These are phyloP conservation scores for Zasmidium citrigriseum DNA, from an alignment of 2,329 filamentous ascomycete genomes.

Conservation along the genomic window DNA sequence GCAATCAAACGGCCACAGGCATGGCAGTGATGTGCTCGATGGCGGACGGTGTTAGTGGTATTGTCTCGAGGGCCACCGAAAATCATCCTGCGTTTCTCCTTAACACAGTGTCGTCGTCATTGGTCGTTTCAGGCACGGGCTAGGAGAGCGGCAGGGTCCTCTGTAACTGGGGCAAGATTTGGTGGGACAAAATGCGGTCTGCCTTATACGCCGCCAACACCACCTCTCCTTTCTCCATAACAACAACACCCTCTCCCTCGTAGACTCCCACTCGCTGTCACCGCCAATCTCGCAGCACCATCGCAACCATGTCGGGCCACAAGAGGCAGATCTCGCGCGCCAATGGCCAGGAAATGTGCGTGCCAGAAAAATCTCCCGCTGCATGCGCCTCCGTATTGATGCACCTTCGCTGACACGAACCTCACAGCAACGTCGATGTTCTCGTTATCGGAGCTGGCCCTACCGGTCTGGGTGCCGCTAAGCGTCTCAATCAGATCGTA, in stretches of 20 bases:
- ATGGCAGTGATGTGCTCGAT: too few relatives aligned
- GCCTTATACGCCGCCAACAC: neutral
- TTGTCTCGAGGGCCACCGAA: too few relatives aligned
- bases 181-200: neutral
- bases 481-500: slow-evolving; percentile 96
- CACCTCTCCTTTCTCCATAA: neutral
- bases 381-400: neutral
- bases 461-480: slow-evolving; percentile 95
- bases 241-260: neutral
- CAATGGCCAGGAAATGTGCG: slow-evolving; percentile 37
- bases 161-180: too few relatives aligned
- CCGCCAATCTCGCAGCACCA: neutral
- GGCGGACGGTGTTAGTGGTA: too few relatives aligned
- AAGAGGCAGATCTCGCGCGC: slow-evolving; percentile 35
- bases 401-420: slow-evolving; percentile 1
- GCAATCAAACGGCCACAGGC: too few relatives aligned
- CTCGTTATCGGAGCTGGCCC: slow-evolving; percentile 97
- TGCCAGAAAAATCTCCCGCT: neutral
- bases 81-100: neutral
- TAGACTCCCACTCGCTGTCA: neutral
- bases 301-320: slow-evolving; percentile 25
- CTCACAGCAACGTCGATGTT: slow-evolving; percentile 83
- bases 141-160: neutral
- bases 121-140: neutral
- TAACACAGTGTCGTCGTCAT: neutral